Evolutionary conservation across 2,329 filamentous ascomycete species (phyloP), one percentile per base, ranked within the genome.

Genomic region (Diaporthe sp.): DNA sequence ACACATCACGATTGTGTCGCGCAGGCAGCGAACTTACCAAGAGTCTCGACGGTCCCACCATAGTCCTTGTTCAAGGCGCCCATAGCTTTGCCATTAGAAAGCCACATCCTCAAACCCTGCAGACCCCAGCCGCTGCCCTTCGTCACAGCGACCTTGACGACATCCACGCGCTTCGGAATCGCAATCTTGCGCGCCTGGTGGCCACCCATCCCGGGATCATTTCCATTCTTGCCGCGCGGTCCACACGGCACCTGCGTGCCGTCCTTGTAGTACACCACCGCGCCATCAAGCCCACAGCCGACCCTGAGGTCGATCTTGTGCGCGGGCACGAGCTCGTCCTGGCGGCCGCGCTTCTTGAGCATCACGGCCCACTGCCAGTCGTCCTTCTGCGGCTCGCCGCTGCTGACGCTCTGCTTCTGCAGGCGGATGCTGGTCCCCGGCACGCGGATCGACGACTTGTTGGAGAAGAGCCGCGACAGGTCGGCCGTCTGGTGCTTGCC

Each of bases 251-350:
- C 82, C 13, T 77, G 79, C n/a, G 82, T 81, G 12, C 86, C 86
- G 72, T 88, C 86, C 60, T 80, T 80, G 77, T 86, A 89, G 76
- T 86, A 81, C 4, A 89, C 84, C 44, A 86, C 82, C 7, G 85
- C 86, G 37, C 87, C 86, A 71, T 89, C 87, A 55, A 88, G 83
- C 9, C 81, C 78, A 55, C 80, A 82, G 5, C 87, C 87, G 8
- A 88, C 84, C 2, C 86, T 82, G 3, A 88, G 78, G 76, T 89
- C 87, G 39, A 89, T 85, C 22, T 81, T 83, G 2, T 80, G 82
- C 0, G 85, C 87, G n/a, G 81, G 80, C 15, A 84, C 80, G 5
- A 88, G 71, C 28, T 73, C 76, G 47, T 84, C 84, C 42, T 83
- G 78, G 15, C 70, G 34, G 10, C 80, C 77, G 15, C 79, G 78